Percentiles rank a stretch among this genome's conserved stretches.
Evolutionary conservation across 2,329 filamentous ascomycete genomes (phyloP).

Genomic region (Penicillium sp.): DNA sequence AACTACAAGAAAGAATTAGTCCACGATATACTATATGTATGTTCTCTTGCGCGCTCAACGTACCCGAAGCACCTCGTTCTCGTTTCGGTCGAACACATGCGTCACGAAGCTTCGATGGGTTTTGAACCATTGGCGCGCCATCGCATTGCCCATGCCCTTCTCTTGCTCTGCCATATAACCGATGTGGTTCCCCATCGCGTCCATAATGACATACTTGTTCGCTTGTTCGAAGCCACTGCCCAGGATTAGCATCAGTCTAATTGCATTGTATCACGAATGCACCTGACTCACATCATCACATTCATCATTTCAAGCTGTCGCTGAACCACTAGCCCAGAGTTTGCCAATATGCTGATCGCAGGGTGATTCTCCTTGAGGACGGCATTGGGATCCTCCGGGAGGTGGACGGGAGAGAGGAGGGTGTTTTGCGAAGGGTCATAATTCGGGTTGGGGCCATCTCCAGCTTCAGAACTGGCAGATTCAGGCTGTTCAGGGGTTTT

Average conservation of each 20-base stretch:
- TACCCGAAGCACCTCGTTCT: conserved; percentile 59
- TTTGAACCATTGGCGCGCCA: conserved; percentile 59
- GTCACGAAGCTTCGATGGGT: conserved; percentile 65
- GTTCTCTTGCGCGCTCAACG: conserved; percentile 6
- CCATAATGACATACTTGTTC: conserved; percentile 65
- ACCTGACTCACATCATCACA: conserved; percentile 50
- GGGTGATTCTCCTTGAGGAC: conserved; percentile 60
- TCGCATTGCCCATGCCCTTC: conserved; percentile 55
- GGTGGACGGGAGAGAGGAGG: conserved; percentile 59
- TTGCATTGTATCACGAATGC: not conserved
- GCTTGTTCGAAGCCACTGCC: conserved; percentile 62
- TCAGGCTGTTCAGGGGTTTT: conserved; percentile 9
- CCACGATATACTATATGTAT: not conserved
- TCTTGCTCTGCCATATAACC: conserved; percentile 65
- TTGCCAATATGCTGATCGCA: conserved; percentile 56
- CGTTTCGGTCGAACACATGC: conserved; percentile 62
- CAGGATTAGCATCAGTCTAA: not conserved
- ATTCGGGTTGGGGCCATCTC: conserved; percentile 44
- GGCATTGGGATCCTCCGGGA: conserved; percentile 60
- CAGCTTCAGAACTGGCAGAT: conserved; percentile 11
- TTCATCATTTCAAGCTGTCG: conserved; percentile 66
- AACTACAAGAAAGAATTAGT: conserved; percentile 41
- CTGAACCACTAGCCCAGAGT: conserved; percentile 62
- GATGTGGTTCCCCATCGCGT: conserved; percentile 61
- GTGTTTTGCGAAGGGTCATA: conserved; percentile 44